Evolutionary conservation across 257 asterid genomes (phyloP).

Genomic region (Nicotiana tomentosiformis): DNA sequence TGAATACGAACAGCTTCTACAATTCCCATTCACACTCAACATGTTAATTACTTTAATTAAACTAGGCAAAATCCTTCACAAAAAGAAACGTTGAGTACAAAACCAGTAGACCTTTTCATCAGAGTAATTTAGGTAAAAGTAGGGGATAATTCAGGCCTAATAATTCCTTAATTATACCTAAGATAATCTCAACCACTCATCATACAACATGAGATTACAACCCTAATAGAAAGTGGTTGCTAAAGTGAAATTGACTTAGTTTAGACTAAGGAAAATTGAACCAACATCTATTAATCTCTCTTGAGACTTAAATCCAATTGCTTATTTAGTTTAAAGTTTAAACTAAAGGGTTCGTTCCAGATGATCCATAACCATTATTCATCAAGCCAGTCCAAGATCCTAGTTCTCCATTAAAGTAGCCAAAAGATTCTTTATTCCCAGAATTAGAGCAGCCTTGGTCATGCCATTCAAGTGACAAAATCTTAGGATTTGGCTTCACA

Average conservation of each 20-base stretch:
- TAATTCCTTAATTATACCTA: background rate
- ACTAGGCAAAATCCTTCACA: background rate
- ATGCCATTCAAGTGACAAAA: slow-evolving; percentile 72
- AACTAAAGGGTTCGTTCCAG: slow-evolving; percentile 35
- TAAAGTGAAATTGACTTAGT: background rate
- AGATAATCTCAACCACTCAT: background rate
- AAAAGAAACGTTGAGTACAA: background rate
- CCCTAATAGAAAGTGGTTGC: background rate
- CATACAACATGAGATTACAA: background rate
- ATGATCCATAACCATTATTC: slow-evolving; percentile 65
- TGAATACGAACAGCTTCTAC: slow-evolving; percentile 12
- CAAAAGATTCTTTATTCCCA: slow-evolving; percentile 47
- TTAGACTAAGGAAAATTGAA: background rate
- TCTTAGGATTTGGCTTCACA: slow-evolving; percentile 60
- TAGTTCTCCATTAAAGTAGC: slow-evolving; percentile 43
- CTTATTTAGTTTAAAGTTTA: slow-evolving; percentile 9
- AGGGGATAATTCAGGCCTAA: background rate
- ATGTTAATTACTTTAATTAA: slow-evolving; percentile 14
- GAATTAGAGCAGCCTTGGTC: slow-evolving; percentile 49
- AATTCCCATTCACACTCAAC: slow-evolving; percentile 31
- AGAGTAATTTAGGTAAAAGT: background rate
- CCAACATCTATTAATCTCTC: background rate
- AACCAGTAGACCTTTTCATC: background rate
- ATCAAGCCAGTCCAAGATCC: slow-evolving; percentile 88
- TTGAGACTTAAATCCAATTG: no score